Base-by-base conservation (phyloP, 352 stramenopile genomes). In the Phytopythium mirpurense region DNA sequence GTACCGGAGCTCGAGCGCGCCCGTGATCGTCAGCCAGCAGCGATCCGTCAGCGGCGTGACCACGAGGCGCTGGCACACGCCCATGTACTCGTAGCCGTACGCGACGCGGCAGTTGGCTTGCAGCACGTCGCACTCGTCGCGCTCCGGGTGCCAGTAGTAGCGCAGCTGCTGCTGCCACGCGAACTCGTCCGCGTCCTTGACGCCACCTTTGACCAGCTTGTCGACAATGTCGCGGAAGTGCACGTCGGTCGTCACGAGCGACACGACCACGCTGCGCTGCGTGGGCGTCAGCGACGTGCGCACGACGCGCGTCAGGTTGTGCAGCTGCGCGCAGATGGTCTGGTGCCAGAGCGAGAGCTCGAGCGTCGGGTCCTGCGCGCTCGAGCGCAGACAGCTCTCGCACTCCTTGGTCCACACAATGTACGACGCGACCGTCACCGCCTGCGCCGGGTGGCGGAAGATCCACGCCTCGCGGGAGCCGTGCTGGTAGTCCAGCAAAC, bases 31-130 rank as follows among this genome's bases (percentile, higher is more conserved):
- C 65, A 98, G 92, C 78, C 94, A 98, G 56, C 88, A 97, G 0
- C 90, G 81, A 59, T 98, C 92, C 0, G 92, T 98, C 37, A 98
- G 60, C 11, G 92, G 92, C 8, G 92, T 98, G 52, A 98, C 97
- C 10, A 98, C 92, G 5, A 98, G 72, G 0, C 92, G 76, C 18
- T 72, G 88, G 34, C 83, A 89, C 11, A 89, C 92, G 6, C 90
- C 90, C 70, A 97, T 91, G 69, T 97, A 97, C 63, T 97, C 88
- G 59, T 96, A 97, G 0, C 89, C 90, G 57, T 97, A 97, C 37
- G 73, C 74, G 45, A 87, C 77, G 32, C 57, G 48, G 42, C 76
- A 88, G 51, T 90, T 90, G 0, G 79, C 78, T 49, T 90, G 78
- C 36, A 74, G 49, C 18, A 81, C 70, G 15, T 74, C 51, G 26